phyloP scores from a whole-genome alignment of 257 asterid genomes.

The Orobanche coerulescens region DNA sequence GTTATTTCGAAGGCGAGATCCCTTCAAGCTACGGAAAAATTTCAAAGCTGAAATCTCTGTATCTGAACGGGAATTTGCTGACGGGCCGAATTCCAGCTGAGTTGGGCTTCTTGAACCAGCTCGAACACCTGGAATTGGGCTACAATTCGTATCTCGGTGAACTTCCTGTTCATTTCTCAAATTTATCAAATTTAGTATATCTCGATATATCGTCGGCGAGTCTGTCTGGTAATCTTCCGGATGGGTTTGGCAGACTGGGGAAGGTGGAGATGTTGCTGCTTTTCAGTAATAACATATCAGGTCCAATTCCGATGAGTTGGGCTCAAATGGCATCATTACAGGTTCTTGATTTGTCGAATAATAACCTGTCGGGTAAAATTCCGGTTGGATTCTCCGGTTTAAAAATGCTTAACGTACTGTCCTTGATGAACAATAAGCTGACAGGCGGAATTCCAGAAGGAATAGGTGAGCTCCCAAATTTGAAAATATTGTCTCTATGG shows the following conservation, averaged over 20 bases:
- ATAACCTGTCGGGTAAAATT: slow-evolving; percentile 55
- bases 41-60: slow-evolving; percentile 34
- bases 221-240: slow-evolving; percentile 60
- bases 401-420: slow-evolving; percentile 33
- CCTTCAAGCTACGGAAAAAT: slow-evolving; percentile 54
- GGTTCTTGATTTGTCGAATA: slow-evolving; percentile 63
- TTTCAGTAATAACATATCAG: slow-evolving; percentile 47
- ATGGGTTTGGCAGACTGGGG: slow-evolving; percentile 35
- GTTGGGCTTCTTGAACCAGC: slow-evolving; percentile 37
- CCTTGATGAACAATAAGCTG: slow-evolving; percentile 56
- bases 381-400: slow-evolving; percentile 41
- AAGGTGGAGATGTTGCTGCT: slow-evolving; percentile 47
- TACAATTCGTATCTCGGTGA: slow-evolving; percentile 48
- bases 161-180: slow-evolving; percentile 43
- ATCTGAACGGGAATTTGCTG: slow-evolving; percentile 62
- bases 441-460: slow-evolving; percentile 69
- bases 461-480: slow-evolving; percentile 61
- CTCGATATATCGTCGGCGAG: slow-evolving; percentile 64
- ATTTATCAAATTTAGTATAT: slow-evolving; percentile 37
- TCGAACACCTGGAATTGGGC: slow-evolving; percentile 68
- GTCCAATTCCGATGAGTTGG: slow-evolving; percentile 48
- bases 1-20: slow-evolving; percentile 65
- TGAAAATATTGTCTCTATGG: slow-evolving; percentile 57
- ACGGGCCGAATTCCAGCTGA: slow-evolving; percentile 55
- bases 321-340: slow-evolving; percentile 35